Conservation (phyloP, 1,284 basidiomycete species). For the Abortiporus biennis region DNA sequence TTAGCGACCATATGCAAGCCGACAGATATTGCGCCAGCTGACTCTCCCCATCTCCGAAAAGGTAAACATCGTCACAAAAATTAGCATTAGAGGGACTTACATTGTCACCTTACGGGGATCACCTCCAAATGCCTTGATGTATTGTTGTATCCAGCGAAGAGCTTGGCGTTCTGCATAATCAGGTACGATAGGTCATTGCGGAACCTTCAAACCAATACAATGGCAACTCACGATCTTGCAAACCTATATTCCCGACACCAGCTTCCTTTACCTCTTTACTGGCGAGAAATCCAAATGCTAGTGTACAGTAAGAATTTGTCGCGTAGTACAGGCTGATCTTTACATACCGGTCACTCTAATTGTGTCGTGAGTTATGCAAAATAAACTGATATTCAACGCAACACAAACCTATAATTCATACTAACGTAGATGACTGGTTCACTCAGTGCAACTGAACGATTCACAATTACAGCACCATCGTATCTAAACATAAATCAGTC, state of each 20-base stretch:
- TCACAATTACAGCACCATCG: slow-evolving; percentile 1
- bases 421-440: slow-evolving; percentile 18
- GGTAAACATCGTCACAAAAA: neutral
- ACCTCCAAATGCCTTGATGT: slow-evolving; percentile 37
- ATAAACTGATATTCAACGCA: neutral
- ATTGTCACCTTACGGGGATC: slow-evolving; percentile 26
- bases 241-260: slow-evolving; percentile 31
- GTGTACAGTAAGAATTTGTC: neutral
- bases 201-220: neutral
- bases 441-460: slow-evolving; percentile 13
- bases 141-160: slow-evolving; percentile 34
- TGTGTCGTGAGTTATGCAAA: neutral
- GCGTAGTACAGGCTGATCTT: neutral
- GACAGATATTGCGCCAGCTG: slow-evolving; percentile 30
- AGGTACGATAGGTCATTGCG: neutral
- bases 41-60: slow-evolving; percentile 29
- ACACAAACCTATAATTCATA: slow-evolving; percentile 14
- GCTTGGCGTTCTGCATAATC: slow-evolving; percentile 20
- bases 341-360: neutral
- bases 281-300: slow-evolving; percentile 28
- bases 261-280: slow-evolving; percentile 28
- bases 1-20: slow-evolving; percentile 23
- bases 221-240: slow-evolving; percentile 25
- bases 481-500: neutral
- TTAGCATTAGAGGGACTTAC: slow-evolving; percentile 11